Evolutionary conservation across 352 stramenopile species (phyloP).

Genomic region (Pythium aquatile): DNA sequence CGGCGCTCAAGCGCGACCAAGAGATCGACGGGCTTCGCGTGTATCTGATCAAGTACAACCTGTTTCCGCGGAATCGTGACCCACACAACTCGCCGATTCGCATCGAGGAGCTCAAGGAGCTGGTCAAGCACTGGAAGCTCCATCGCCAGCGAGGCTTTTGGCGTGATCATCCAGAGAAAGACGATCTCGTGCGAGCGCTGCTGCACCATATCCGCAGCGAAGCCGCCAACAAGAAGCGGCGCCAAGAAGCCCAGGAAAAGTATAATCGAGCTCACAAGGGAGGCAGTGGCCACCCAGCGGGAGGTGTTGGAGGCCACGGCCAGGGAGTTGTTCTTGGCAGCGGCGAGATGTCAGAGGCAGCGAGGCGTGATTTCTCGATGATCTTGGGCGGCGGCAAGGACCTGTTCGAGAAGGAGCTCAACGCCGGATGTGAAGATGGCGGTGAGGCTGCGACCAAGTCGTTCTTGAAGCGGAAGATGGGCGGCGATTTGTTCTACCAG

Average conservation of each 20-base stretch:
- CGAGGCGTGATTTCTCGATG: slow-evolving; percentile 60
- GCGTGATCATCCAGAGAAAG: slow-evolving; percentile 88
- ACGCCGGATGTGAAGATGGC: slow-evolving; percentile 4
- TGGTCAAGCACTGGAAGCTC: slow-evolving; percentile 91
- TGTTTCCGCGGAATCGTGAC: slow-evolving; percentile 82
- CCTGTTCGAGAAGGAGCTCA: neutral
- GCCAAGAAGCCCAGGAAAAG: slow-evolving; percentile 80
- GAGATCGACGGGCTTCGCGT: slow-evolving; percentile 81
- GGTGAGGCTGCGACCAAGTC: slow-evolving; percentile 13
- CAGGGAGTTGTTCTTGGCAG: slow-evolving; percentile 7
- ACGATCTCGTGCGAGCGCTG: slow-evolving; percentile 85
- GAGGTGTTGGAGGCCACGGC: slow-evolving; percentile 16
- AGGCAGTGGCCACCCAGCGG: neutral
- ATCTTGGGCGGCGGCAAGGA: slow-evolving; percentile 43
- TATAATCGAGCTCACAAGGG: slow-evolving; percentile 38
- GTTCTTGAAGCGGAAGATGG: slow-evolving; percentile 33
- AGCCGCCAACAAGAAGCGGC: slow-evolving; percentile 73
- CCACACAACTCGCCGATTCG: slow-evolving; percentile 85
- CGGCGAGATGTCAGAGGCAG: slow-evolving; percentile 27
- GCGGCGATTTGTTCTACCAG: slow-evolving; percentile 83
- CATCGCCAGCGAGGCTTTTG: slow-evolving; percentile 88
- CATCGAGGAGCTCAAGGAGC: slow-evolving; percentile 89
- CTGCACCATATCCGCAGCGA: slow-evolving; percentile 85
- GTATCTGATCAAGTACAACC: slow-evolving; percentile 87
- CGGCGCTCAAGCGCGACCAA: slow-evolving; percentile 71